These are phyloP conservation scores for Castanea sativa DNA, from an alignment of 306 rosid genomes.

Conservation along the genomic window DNA sequence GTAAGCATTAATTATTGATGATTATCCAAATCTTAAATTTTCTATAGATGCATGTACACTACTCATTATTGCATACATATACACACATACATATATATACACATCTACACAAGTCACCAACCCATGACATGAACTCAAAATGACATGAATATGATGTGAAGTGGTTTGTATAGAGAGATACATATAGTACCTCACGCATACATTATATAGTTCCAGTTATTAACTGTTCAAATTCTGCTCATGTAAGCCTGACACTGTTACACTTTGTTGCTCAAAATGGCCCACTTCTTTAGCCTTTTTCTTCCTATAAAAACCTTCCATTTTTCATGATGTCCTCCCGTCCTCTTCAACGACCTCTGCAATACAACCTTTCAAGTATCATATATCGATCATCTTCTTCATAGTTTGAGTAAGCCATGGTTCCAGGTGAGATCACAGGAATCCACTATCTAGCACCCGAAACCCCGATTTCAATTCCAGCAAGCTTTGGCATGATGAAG, in stretches of 20 bases:
- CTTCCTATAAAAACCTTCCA: constrained; percentile 55
- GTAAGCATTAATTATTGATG: constrained; percentile 10
- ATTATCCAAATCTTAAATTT: constrained; percentile 30
- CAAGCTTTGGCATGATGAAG: constrained; percentile 35
- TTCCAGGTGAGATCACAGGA: constrained; percentile 57
- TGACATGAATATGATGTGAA: constrained; percentile 16
- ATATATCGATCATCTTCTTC: not conserved
- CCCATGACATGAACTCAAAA: constrained; percentile 22
- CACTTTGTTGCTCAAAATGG: constrained; percentile 29
- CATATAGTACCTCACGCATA: constrained; percentile 40
- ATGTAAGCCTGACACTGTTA: constrained; percentile 50
- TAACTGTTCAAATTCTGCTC: constrained; percentile 36
- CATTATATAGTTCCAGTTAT: constrained; percentile 8
- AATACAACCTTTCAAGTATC: constrained; percentile 6
- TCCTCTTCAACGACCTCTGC: constrained; percentile 21
- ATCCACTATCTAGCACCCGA: constrained; percentile 42
- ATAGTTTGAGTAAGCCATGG: constrained; percentile 38
- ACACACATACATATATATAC: not conserved
- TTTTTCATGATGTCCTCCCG: constrained; percentile 26
- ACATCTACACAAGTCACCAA: not conserved
- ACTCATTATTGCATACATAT: constrained; percentile 15
- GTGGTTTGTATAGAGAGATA: constrained; percentile 16
- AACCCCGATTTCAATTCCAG: constrained; percentile 33
- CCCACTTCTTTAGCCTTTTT: constrained; percentile 41
- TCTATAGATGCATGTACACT: constrained; percentile 14